phyloP scores from a whole-genome alignment of 306 rosid species.

The Citrullus colocynthis region DNA sequence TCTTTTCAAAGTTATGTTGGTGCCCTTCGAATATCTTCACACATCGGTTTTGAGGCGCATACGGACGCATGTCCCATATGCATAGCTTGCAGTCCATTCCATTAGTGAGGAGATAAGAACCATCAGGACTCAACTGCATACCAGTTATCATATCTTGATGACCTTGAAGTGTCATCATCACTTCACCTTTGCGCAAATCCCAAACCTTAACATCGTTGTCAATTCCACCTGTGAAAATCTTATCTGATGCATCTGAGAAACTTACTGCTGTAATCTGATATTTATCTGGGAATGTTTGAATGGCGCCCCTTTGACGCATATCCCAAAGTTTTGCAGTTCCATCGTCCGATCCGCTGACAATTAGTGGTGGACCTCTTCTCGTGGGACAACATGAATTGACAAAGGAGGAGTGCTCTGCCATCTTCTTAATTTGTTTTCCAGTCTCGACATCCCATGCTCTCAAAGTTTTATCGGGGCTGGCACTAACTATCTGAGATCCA shows the following conservation, averaged over 20 bases:
- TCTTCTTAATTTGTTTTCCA: conserved; percentile 79
- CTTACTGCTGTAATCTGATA: conserved; percentile 81
- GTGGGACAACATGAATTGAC: conserved; percentile 92
- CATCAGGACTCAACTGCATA: conserved; percentile 98
- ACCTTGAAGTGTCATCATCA: conserved; percentile 80
- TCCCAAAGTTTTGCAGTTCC: conserved; percentile 97
- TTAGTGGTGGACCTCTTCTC: conserved; percentile 84
- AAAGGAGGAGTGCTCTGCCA: conserved; percentile 88
- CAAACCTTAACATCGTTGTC: conserved; percentile 87
- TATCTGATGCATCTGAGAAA: conserved; percentile 90
- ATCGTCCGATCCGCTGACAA: conserved; percentile 91
- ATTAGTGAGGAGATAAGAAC: conserved; percentile 87
- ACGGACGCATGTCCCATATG: conserved; percentile 97
- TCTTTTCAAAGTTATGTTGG: conserved; percentile 89
- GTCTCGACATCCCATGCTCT: conserved; percentile 97
- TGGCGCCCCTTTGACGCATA: conserved; percentile 93
- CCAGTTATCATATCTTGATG: conserved; percentile 93
- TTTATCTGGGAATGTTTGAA: conserved; percentile 93
- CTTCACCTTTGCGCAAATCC: conserved; percentile 95
- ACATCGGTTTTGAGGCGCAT: conserved; percentile 89
- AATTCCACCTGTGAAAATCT: conserved; percentile 83
- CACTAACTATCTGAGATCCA: conserved; percentile 72
- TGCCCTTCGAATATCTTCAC: conserved; percentile 92
- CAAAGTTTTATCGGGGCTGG: conserved; percentile 85
- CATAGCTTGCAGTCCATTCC: conserved; percentile 91